phyloP scores from a whole-genome alignment of 2,329 filamentous ascomycete genomes.

The Ascochyta clinopodiicola region DNA sequence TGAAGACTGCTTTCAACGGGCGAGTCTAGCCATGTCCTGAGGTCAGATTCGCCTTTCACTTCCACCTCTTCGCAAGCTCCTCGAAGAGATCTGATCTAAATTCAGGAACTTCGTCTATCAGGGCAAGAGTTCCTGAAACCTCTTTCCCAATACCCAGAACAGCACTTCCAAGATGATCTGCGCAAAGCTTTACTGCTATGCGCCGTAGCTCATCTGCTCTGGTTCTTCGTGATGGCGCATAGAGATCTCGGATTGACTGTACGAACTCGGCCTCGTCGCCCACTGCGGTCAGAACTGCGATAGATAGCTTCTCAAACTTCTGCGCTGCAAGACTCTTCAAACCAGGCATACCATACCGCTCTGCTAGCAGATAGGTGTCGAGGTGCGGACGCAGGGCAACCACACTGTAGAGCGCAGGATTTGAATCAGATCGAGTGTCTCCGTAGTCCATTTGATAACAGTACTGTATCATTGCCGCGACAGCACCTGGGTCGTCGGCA shows the following conservation, averaged over 20 bases:
- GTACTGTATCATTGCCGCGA: constrained; percentile 45
- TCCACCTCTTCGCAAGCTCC: constrained; percentile 37
- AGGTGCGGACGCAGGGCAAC: constrained; percentile 35
- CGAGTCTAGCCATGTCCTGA: not conserved
- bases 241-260: constrained; percentile 35
- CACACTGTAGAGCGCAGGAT: constrained; percentile 27
- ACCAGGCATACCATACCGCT: constrained; percentile 36
- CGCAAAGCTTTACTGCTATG: constrained; percentile 34
- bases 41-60: constrained; percentile 11
- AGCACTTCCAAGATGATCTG: constrained; percentile 38
- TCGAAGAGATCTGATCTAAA: constrained; percentile 41
- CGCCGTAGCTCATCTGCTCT: constrained; percentile 31
- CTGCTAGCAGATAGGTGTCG: constrained; percentile 38
- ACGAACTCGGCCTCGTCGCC: constrained; percentile 35
- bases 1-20: constrained; percentile 1
- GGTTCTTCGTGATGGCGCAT: constrained; percentile 29
- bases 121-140: constrained; percentile 34
- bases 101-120: constrained; percentile 41
- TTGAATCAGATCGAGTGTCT: constrained; percentile 29
- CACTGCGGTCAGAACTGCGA: constrained; percentile 27
- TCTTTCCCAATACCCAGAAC: constrained; percentile 36
- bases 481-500: constrained; percentile 38
- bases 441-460: constrained; percentile 41
- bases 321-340: constrained; percentile 33
- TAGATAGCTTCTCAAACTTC: constrained; percentile 36